Conservation (phyloP, 176 grass and related monocot genomes). For the Aechmea fasciata region DNA sequence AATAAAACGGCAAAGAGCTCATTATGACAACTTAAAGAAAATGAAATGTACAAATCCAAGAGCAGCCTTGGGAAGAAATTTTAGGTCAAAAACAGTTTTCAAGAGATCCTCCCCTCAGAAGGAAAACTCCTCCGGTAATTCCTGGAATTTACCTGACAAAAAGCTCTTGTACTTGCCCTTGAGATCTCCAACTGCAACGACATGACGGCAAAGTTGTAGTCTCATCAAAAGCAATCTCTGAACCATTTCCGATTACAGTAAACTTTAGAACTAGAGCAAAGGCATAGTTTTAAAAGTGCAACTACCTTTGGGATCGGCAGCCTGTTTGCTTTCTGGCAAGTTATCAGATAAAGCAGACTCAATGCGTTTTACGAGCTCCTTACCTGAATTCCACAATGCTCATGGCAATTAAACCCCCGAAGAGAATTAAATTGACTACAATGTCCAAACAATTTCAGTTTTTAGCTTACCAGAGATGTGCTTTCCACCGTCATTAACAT, state of each 20-base stretch:
- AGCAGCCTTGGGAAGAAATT: neutral
- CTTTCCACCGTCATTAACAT: conserved; percentile 54
- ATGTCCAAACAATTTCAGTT: neutral
- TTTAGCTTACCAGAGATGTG: conserved; percentile 38
- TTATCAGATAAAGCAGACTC: conserved; percentile 26
- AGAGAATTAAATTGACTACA: conserved; percentile 10
- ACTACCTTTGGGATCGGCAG: conserved; percentile 44
- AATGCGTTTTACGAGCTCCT: conserved; percentile 40
- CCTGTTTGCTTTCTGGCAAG: conserved; percentile 27
- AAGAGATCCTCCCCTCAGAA: conserved; percentile 28
- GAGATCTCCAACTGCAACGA: conserved; percentile 58
- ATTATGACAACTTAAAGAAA: conserved; percentile 4
- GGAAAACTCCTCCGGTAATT: conserved; percentile 48
- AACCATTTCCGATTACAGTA: neutral
- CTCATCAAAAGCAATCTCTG: neutral
- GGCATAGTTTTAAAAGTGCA: neutral
- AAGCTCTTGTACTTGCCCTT: conserved; percentile 79
- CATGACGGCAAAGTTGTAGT: neutral
- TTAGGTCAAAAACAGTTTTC: neutral
- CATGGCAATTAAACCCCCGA: neutral
- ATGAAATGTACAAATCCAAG: neutral
- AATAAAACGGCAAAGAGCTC: neutral
- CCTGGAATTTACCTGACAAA: conserved; percentile 46
- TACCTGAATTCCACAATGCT: conserved; percentile 31
- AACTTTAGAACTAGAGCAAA: neutral